Evolutionary conservation across 495 filamentous ascomycete species (phyloP).

Genomic region (Podospora comata): DNA sequence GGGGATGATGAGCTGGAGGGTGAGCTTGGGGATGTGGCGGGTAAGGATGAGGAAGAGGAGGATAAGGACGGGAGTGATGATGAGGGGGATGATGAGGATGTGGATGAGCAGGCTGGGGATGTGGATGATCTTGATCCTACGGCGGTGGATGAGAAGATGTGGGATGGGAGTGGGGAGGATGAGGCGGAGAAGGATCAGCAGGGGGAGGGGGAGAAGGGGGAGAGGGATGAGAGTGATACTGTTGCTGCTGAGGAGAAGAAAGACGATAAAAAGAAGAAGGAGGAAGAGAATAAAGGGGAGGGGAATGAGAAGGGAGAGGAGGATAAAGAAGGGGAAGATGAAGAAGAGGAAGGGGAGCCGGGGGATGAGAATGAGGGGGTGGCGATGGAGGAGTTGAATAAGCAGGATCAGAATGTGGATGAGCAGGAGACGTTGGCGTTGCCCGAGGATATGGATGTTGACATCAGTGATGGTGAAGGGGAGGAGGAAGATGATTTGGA

Average conservation of each 20-base stretch:
- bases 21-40: slow-evolving; percentile 64
- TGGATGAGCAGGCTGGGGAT: slow-evolving; percentile 85
- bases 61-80: slow-evolving; percentile 34
- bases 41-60: slow-evolving; percentile 53
- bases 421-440: slow-evolving; percentile 56
- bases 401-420: slow-evolving; percentile 63
- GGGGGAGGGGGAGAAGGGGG: slow-evolving; percentile 65
- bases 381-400: slow-evolving; percentile 59
- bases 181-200: slow-evolving; percentile 77
- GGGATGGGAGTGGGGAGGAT: slow-evolving; percentile 80
- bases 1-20: slow-evolving; percentile 86
- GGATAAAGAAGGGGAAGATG: slow-evolving; percentile 47
- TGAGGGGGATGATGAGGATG: slow-evolving; percentile 59
- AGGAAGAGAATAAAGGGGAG: slow-evolving; percentile 58
- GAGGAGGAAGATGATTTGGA: slow-evolving; percentile 54
- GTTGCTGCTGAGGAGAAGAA: slow-evolving; percentile 58
- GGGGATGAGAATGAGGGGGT: slow-evolving; percentile 76
- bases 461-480: slow-evolving; percentile 46
- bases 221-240: slow-evolving; percentile 61
- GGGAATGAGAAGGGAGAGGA: slow-evolving; percentile 56
- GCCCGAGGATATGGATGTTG: slow-evolving; percentile 73
- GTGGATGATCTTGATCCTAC: slow-evolving; percentile 85
- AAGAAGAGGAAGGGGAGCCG: slow-evolving; percentile 57
- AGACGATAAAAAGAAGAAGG: slow-evolving; percentile 53
- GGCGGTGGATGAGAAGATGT: slow-evolving; percentile 95